Conservation (phyloP, 345 rosid species). For the Carallia brachiata region DNA sequence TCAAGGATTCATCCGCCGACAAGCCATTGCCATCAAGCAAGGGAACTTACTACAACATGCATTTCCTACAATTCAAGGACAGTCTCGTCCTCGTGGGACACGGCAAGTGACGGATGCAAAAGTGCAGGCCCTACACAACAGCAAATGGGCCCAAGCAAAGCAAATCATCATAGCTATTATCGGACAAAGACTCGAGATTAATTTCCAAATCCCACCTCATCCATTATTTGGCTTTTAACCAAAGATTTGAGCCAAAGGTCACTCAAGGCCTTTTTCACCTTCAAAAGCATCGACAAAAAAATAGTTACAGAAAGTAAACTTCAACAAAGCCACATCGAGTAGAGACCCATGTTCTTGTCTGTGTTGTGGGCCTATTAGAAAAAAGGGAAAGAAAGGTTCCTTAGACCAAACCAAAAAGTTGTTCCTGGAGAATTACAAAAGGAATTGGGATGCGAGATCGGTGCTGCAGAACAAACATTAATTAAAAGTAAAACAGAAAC, state of each 20-base stretch:
- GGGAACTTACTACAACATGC: neutral
- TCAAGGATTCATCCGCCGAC: conserved; percentile 8
- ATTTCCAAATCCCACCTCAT: conserved; percentile 18
- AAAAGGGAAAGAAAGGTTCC: neutral
- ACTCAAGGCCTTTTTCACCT: conserved; percentile 2
- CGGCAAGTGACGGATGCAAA: neutral
- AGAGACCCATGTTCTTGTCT: conserved; percentile 9
- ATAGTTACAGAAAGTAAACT: neutral
- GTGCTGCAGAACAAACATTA: no score
- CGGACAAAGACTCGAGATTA: conserved; percentile 6
- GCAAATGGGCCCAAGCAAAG: neutral
- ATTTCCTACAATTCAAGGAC: conserved; percentile 6
- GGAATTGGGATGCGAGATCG: neutral
- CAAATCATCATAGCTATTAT: neutral
- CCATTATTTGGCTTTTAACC: conserved; percentile 13
- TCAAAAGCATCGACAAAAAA: neutral
- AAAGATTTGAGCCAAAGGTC: conserved; percentile 3
- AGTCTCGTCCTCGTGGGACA: neutral
- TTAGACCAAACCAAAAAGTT: neutral
- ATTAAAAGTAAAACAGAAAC: neutral
- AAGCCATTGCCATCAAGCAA: neutral
- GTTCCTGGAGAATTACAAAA: neutral
- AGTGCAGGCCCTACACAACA: neutral
- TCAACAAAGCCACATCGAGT: neutral
- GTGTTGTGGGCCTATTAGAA: conserved; percentile 3